phyloP scores from a whole-genome alignment of 768 basidiomycete genomes.

The Auricularia auricula-judae region DNA sequence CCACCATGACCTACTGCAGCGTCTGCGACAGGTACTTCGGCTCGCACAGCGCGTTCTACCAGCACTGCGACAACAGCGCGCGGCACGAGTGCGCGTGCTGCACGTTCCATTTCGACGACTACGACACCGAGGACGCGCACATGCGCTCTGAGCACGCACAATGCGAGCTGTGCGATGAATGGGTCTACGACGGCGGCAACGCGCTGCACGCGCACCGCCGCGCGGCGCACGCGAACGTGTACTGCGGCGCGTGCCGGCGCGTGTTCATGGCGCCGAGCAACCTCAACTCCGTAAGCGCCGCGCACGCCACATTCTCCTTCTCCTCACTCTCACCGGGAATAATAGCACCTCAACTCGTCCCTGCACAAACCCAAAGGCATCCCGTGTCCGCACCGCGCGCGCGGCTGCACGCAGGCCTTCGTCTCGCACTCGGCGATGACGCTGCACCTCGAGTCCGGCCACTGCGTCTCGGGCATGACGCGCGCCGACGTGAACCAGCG shows the following conservation, averaged over 20 bases:
- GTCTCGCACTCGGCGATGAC: slow-evolving; percentile 42
- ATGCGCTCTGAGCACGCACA: slow-evolving; percentile 30
- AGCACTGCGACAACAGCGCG: slow-evolving; percentile 26
- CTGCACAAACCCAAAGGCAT: slow-evolving; percentile 30
- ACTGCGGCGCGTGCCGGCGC: not conserved
- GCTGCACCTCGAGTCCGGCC: slow-evolving; percentile 53
- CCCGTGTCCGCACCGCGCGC: slow-evolving; percentile 21
- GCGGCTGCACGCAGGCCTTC: slow-evolving; percentile 36
- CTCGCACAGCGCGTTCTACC: slow-evolving; percentile 16
- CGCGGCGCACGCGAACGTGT: not conserved
- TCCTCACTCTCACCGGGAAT: not conserved
- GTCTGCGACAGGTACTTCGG: slow-evolving; percentile 30
- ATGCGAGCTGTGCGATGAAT: not conserved
- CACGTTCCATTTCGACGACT: slow-evolving; percentile 27
- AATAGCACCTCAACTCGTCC: slow-evolving; percentile 42
- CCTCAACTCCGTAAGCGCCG: slow-evolving; percentile 31
- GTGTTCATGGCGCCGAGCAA: not conserved
- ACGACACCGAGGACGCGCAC: slow-evolving; percentile 29
- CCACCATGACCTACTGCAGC: slow-evolving; percentile 24
- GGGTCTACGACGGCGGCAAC: slow-evolving; percentile 27
- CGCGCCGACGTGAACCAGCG: slow-evolving; percentile 28
- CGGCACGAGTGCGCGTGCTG: slow-evolving; percentile 48
- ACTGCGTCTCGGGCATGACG: slow-evolving; percentile 39
- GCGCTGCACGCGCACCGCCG: slow-evolving; percentile 20
- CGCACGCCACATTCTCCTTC: slow-evolving; percentile 34